Evolutionary conservation across 371 early-diverging fungal genomes (phyloP), one percentile per base, ranked within the genome.

Genomic region (Entomophthora muscae): DNA sequence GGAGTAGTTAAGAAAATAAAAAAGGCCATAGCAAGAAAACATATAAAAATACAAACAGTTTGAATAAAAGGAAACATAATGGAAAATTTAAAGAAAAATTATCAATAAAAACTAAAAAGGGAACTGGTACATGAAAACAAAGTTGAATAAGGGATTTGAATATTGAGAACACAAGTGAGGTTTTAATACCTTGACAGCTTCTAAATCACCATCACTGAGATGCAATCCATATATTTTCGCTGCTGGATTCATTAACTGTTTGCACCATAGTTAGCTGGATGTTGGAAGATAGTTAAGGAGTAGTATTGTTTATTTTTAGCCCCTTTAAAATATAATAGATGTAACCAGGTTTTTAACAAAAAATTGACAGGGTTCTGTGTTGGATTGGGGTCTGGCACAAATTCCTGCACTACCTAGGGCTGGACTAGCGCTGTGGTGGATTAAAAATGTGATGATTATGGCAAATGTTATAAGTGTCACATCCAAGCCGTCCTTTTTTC

Each of bases 141-240:
- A 52, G 22, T 51, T 29, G 1, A 52, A 27, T 17, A 28, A 26
- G 26, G 31, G 53, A 42, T 33, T 28, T n/a, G 28, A 21, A 57
- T n/a, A 42, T 13, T 32, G 21, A 1, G 13, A 32, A 26, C 28
- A 42, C 1, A 42, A 23, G 10, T 28, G 13, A 28, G 31, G 21
- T 51, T 22, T 3, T 26, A 29, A 58, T 63, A 67, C 68, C 54
- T 70, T 72, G 30, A 75, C 71, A 24, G 67, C 65, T 21, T 69
- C 69, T 52, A 75, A 65, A 59, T 75, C 70, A n/a, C 73, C 71
- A 60, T 75, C 71, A 63, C 67, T 66, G 64, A 28, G 75, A 72
- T 28, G 75, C 75, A 7, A 71, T 53, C 72, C 72, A 72, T 26
- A 74, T 70, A 66, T 74, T 74, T 53, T 65, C 1, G 22, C 17